Conservation (phyloP, 2,329 filamentous ascomycete genomes). For the Nemania bipapillata region DNA sequence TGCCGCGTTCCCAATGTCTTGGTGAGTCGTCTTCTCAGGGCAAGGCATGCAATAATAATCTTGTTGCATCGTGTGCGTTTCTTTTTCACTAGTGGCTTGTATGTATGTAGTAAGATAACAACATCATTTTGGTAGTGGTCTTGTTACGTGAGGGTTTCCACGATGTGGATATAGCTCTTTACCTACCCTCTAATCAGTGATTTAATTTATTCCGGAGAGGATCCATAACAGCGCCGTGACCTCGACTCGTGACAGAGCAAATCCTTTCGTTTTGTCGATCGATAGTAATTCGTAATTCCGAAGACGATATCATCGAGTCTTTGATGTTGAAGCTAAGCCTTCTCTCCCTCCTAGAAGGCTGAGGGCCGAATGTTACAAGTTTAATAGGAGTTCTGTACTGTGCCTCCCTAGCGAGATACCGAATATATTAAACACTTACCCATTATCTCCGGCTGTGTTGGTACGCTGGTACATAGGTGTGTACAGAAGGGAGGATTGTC, state of each 20-base stretch:
- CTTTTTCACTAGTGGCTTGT: neutral
- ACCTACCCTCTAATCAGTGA: neutral
- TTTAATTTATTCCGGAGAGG: conserved; percentile 6
- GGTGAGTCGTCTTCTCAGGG: neutral
- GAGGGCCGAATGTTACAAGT: neutral
- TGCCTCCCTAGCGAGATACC: neutral
- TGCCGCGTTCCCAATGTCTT: neutral
- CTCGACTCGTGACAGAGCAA: conserved; percentile 34
- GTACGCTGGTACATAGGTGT: no score
- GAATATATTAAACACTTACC: no score
- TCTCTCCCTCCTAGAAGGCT: neutral
- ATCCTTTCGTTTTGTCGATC: conserved; percentile 19
- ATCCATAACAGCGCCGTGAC: conserved; percentile 29
- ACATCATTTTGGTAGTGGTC: conserved; percentile 34
- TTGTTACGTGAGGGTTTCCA: conserved; percentile 39
- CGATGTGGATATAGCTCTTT: conserved; percentile 37
- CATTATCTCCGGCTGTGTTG: no score
- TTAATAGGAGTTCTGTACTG: neutral
- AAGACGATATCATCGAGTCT: neutral
- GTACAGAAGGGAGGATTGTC: neutral
- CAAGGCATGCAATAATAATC: neutral
- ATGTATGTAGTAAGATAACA: neutral
- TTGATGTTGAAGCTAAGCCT: neutral
- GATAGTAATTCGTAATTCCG: conserved; percentile 7
- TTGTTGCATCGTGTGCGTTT: conserved; percentile 1